These are phyloP conservation scores for Typha latifolia DNA, from an alignment of 176 grass and related monocot genomes.

Conservation along the genomic window DNA sequence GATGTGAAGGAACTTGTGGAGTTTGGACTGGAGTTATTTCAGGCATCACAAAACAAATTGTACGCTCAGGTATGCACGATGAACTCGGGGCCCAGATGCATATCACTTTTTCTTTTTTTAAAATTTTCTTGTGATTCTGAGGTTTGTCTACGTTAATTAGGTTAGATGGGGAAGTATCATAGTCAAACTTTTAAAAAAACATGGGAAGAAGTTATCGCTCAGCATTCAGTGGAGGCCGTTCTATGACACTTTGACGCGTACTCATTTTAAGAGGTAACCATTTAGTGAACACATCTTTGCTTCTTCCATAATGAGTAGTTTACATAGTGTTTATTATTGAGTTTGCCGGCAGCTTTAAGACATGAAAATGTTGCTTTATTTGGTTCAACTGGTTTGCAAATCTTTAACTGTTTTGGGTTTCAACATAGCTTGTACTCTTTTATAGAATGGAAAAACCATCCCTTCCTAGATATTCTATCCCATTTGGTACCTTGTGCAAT, in stretches of 20 bases:
- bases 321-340: too few species aligned
- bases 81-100: not conserved
- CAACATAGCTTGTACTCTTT: too few species aligned
- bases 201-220: constrained; percentile 59
- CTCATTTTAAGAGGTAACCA: constrained; percentile 87
- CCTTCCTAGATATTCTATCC: too few species aligned
- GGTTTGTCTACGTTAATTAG: constrained; percentile 30
- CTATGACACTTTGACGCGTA: constrained; percentile 75
- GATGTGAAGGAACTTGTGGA: constrained; percentile 60
- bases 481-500: too few species aligned
- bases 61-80: constrained; percentile 65
- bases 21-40: constrained; percentile 82
- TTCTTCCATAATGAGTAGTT: too few species aligned
- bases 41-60: constrained; percentile 73
- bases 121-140: not conserved
- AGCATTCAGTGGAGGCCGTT: constrained; percentile 75
- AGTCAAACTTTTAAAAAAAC: constrained; percentile 68
- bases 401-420: too few species aligned
- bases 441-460: too few species aligned
- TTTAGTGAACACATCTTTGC: not conserved
- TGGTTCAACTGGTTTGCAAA: too few species aligned
- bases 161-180: constrained; percentile 84
- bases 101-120: not conserved
- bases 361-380: too few species aligned
- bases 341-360: too few species aligned